Evolutionary conservation across 2,329 filamentous ascomycete genomes (phyloP).

Genomic region (Cladobotryum protrusum): DNA sequence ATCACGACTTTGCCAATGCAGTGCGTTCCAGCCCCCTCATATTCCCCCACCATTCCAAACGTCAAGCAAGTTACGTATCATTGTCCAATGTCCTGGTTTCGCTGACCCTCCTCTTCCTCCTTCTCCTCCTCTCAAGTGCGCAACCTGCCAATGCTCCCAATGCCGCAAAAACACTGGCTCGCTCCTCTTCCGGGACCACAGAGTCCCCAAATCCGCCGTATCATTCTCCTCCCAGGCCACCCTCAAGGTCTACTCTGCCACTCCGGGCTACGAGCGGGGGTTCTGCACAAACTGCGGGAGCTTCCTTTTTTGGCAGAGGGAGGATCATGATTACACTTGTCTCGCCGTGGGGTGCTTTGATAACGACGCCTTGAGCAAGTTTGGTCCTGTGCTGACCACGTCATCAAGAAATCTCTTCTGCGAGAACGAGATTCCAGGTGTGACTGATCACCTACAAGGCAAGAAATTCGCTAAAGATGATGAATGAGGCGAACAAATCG

Average conservation of each 20-base stretch:
- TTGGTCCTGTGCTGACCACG: conserved; percentile 34
- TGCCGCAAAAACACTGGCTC: conserved; percentile 47
- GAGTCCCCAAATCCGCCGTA: conserved; percentile 29
- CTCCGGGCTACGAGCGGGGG: conserved; percentile 33
- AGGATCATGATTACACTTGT: conserved; percentile 22
- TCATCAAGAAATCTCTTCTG: conserved; percentile 35
- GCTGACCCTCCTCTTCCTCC: no score
- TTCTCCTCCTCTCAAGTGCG: conserved; percentile 23
- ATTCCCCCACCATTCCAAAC: background rate
- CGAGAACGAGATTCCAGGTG: conserved; percentile 40
- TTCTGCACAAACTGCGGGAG: conserved; percentile 47
- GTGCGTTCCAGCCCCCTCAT: conserved; percentile 18
- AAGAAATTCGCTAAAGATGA: conserved; percentile 6
- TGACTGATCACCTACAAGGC: conserved; percentile 37
- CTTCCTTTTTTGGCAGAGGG: conserved; percentile 40
- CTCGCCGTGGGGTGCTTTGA: conserved; percentile 42
- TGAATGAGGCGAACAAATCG: no score
- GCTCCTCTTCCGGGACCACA: conserved; percentile 38
- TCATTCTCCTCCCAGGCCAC: conserved; percentile 27
- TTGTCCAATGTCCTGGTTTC: no score
- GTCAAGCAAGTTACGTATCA: no score
- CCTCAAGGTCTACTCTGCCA: conserved; percentile 36
- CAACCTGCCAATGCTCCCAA: conserved; percentile 50
- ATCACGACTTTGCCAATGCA: conserved; percentile 36
- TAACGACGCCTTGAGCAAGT: conserved; percentile 33